These are phyloP conservation scores for Beauveria brongniartii DNA, from an alignment of 2,329 filamentous ascomycete genomes.

Conservation along the genomic window DNA sequence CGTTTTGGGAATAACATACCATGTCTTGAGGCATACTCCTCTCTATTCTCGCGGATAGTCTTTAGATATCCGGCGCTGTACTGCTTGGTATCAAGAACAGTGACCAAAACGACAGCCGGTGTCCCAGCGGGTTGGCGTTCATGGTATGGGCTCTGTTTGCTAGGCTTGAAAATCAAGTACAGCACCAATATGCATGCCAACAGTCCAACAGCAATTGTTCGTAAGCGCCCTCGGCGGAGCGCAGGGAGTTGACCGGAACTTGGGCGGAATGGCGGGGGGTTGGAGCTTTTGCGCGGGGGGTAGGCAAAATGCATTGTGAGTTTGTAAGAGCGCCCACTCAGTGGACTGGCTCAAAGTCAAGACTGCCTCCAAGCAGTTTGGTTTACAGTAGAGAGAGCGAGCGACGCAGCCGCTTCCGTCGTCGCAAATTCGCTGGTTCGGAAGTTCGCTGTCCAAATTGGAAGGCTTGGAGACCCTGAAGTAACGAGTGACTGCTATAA, in stretches of 20 bases:
- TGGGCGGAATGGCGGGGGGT: constrained; percentile 61
- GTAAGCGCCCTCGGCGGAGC: constrained; percentile 55
- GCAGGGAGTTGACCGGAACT: constrained; percentile 46
- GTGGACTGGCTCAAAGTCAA: not conserved
- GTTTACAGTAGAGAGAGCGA: not conserved
- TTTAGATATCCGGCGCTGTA: constrained; percentile 60
- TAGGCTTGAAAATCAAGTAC: constrained; percentile 45
- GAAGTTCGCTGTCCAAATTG: not conserved
- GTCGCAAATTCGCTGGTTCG: not conserved
- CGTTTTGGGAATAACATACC: constrained; percentile 42
- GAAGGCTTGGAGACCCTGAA: not conserved
- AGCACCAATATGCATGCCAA: constrained; percentile 50
- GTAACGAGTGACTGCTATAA: not conserved
- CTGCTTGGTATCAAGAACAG: constrained; percentile 62
- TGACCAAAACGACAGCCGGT: constrained; percentile 69
- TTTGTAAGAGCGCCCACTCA: not conserved
- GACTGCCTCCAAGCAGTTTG: not conserved
- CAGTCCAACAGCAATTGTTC: constrained; percentile 46
- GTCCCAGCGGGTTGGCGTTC: constrained; percentile 41
- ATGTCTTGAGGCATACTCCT: constrained; percentile 77
- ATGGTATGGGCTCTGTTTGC: constrained; percentile 22
- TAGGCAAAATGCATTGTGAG: constrained; percentile 77
- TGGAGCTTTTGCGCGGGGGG: constrained; percentile 75
- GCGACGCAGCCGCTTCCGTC: not conserved
- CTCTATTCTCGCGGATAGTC: constrained; percentile 71